Evolutionary conservation across 2,329 filamentous ascomycete species (phyloP).

Genomic region (Claviceps fusiformis): DNA sequence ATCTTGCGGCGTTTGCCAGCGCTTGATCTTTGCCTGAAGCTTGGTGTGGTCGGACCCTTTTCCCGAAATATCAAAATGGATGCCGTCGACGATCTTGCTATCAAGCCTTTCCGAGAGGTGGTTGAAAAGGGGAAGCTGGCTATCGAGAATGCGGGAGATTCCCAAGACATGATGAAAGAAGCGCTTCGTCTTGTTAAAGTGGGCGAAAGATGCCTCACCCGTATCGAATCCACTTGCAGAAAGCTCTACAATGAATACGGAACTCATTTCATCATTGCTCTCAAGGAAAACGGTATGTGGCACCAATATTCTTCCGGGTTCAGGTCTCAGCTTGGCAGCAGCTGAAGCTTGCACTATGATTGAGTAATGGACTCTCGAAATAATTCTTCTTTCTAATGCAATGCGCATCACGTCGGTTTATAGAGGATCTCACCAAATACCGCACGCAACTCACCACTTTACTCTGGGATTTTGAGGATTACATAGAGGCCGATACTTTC

Average conservation of each 20-base stretch:
- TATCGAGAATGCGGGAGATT: constrained; percentile 31
- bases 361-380: not conserved
- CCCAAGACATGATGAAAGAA: constrained; percentile 34
- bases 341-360: not conserved
- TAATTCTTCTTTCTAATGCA: not conserved
- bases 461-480: constrained; percentile 46
- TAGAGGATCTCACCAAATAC: constrained; percentile 36
- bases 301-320: not conserved
- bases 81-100: constrained; percentile 28
- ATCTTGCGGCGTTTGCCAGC: not conserved
- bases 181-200: constrained; percentile 33
- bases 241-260: constrained; percentile 36
- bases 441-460: constrained; percentile 34
- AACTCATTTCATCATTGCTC: constrained; percentile 32
- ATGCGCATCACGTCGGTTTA: not conserved
- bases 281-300: constrained; percentile 39
- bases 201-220: constrained; percentile 34
- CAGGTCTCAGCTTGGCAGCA: not conserved
- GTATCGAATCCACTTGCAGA: constrained; percentile 36
- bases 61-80: constrained; percentile 19
- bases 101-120: constrained; percentile 38
- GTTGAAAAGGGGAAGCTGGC: constrained; percentile 36
- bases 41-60: not conserved
- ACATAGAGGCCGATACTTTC: constrained; percentile 33
- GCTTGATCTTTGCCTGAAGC: not conserved